Base-by-base conservation (phyloP, 2,329 filamentous ascomycete genomes). In the Fusarium sp. region DNA sequence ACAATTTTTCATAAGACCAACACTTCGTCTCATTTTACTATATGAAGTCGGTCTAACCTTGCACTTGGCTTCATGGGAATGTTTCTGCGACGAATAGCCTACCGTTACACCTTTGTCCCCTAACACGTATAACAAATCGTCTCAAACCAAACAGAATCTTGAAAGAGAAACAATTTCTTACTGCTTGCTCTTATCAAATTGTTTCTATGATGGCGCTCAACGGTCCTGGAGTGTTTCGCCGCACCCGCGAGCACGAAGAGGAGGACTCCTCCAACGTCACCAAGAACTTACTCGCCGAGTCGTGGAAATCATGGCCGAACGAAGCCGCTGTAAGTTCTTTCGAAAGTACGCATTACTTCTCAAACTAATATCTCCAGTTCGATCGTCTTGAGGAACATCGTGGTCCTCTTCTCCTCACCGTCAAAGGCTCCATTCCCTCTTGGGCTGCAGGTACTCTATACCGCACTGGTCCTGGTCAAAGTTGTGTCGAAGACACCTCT, bases 401-500 rank as follows among this genome's bases (percentile, higher is more conserved):
- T 6, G 84, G 85, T 0, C 90, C 92, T 0, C 80, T 94, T 6
- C 81, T 88, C 48, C 83, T 95, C 14, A 72, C 74, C 0, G 83
- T 95, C 7, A 82, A 81, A 37, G 93, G 93, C 13, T 76, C 77
- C 0, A 93, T 96, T 50, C 93, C 93, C 2, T 60, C 82, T 2
- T 94, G 91, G 82, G 88, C 88, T 5, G 88, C 90, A 4, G 93
- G 93, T 2, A 83, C 86, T 2, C 82, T 96, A 1, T 95, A 90
- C 76, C 86, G 92, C 23, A 94, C 90, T 0, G 92, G 93, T 0
- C 91, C 92, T 0, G 91, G 92, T 1, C 83, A 86, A 27, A 87
- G 85, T 75, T 84, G 85, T 37, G 79, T 93, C 4, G 82, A 88
- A n/a, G 76, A 80, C 43, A 88, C 87, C 1, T 78, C 85, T 4